Base-by-base conservation (phyloP, 83 land plant genomes). In the Diphasiastrum complanatum region DNA sequence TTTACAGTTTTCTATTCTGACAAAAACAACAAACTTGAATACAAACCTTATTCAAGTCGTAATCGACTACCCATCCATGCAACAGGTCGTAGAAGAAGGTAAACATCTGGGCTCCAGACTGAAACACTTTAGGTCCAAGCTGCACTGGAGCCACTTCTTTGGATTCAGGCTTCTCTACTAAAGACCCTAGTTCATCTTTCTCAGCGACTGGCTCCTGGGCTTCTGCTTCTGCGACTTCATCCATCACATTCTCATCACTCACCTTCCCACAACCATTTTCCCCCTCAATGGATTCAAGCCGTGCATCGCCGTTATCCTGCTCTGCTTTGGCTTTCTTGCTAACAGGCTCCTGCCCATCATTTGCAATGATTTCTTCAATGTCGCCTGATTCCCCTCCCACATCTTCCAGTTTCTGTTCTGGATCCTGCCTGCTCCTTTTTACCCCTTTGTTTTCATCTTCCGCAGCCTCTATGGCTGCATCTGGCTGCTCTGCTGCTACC, bases 71-170 rank as follows among this genome's bases (percentile, higher is more conserved):
- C 93, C 93, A 87, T 23, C 22, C 38, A 60, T 79, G 92, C 3
- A 87, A 78, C 45, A 81, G 52, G 69, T 81, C 79, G 74, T 58
- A 79, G 58, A 87, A 83, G 66, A 81, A 84, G 56, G 82, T 82
- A 56, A 84, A 87, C 89, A 87, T 77, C 70, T 87, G 81, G 46
- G 76, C 68, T 0, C 81, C 57, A 2, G 79, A 59, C 5, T 43
- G 60, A 37, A 87, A 84, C 4, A 32, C 28, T 64, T 81, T 87
- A 26, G 93, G 83, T 4, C 93, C 93, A 22, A 82, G 63, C 24
- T 68, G 65, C 32, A 70, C 74, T 4, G 55, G 45, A 11, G n/a
- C 45, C 4, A 19, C 60, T 2, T 36, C 43, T 33, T 35, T 35
- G 16, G 40, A 36, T 33, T 26, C 57, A 19, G 29, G 56, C 36